Percentiles rank a stretch among this genome's conserved stretches.
These are phyloP conservation scores for Gracilaria domingensis DNA, from an alignment of 23 red algal species.

Conservation along the genomic window DNA sequence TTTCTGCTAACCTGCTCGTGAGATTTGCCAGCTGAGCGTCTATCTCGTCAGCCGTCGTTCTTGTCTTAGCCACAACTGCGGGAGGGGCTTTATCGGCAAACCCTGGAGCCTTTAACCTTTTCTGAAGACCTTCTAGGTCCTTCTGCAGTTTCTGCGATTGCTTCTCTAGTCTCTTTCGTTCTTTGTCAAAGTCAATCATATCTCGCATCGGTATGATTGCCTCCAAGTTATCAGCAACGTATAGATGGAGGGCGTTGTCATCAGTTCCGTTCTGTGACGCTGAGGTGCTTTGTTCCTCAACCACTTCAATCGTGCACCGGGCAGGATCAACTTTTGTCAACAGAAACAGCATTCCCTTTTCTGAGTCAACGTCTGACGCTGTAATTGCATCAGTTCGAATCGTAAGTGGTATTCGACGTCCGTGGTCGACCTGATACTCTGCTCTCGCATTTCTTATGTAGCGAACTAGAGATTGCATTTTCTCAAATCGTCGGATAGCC, in stretches of 20 bases:
- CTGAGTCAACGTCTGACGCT: slow-evolving; percentile 42
- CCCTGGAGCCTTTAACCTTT: slow-evolving; percentile 72
- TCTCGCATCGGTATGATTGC: slow-evolving; percentile 82
- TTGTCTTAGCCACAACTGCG: slow-evolving; percentile 80
- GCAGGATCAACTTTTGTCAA: slow-evolving; percentile 77
- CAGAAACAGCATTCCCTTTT: slow-evolving; percentile 72
- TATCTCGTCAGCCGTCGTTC: slow-evolving; percentile 50
- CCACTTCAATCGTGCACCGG: slow-evolving; percentile 45
- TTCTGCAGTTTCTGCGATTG: slow-evolving; percentile 74
- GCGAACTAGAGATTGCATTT: slow-evolving; percentile 86
- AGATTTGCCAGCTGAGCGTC: slow-evolving; percentile 70
- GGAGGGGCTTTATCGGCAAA: slow-evolving; percentile 93
- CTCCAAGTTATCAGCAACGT: slow-evolving; percentile 72
- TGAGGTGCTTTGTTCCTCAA: background rate
- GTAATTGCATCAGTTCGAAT: slow-evolving; percentile 58
- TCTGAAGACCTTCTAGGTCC: slow-evolving; percentile 79
- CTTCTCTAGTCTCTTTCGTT: slow-evolving; percentile 88
- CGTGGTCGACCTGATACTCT: slow-evolving; percentile 87
- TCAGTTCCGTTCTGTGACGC: slow-evolving; percentile 20
- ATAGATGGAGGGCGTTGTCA: slow-evolving; percentile 61
- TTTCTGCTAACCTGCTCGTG: slow-evolving; percentile 49
- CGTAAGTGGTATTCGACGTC: slow-evolving; percentile 66
- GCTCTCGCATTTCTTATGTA: slow-evolving; percentile 87
- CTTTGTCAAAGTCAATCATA: slow-evolving; percentile 86
- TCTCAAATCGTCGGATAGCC: slow-evolving; percentile 73